These are phyloP conservation scores for Apiospora kogelbergensis DNA, from an alignment of 2,329 filamentous ascomycete species.

Conservation along the genomic window DNA sequence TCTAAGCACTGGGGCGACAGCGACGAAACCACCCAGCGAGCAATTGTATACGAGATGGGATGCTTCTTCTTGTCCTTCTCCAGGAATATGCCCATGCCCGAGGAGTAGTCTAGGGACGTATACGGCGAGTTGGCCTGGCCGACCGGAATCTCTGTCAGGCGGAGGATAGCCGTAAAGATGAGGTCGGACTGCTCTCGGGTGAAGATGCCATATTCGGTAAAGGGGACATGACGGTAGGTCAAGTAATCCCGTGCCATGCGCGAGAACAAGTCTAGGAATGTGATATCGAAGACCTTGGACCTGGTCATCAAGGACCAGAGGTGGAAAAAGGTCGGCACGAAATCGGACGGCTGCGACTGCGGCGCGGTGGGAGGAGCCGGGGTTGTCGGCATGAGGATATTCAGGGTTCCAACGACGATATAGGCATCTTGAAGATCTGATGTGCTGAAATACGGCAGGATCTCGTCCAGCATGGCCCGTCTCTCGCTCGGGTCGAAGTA, in stretches of 20 bases:
- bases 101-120: conserved; percentile 77
- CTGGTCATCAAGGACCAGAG: conserved; percentile 91
- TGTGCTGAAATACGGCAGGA: conserved; percentile 86
- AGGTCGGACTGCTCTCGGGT: conserved; percentile 88
- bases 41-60: conserved; percentile 87
- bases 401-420: conserved; percentile 85
- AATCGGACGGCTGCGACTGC: conserved; percentile 82
- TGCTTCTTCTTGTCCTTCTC: conserved; percentile 94
- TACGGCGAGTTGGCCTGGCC: conserved; percentile 95
- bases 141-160: conserved; percentile 92
- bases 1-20: conserved; percentile 81
- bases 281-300: conserved; percentile 82
- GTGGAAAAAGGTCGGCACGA: conserved; percentile 93
- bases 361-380: conserved; percentile 69
- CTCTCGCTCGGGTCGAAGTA: conserved; percentile 92
- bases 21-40: conserved; percentile 90
- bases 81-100: conserved; percentile 80
- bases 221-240: conserved; percentile 71
- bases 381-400: conserved; percentile 82
- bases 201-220: conserved; percentile 86
- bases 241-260: conserved; percentile 83
- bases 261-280: conserved; percentile 87
- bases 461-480: conserved; percentile 76
- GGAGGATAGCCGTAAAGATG: conserved; percentile 87
- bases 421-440: conserved; percentile 91